Percentiles rank a stretch among this genome's conserved stretches.
These are phyloP conservation scores for Pascua sp. DNA, from an alignment of 1,284 basidiomycete genomes.

Conservation along the genomic window DNA sequence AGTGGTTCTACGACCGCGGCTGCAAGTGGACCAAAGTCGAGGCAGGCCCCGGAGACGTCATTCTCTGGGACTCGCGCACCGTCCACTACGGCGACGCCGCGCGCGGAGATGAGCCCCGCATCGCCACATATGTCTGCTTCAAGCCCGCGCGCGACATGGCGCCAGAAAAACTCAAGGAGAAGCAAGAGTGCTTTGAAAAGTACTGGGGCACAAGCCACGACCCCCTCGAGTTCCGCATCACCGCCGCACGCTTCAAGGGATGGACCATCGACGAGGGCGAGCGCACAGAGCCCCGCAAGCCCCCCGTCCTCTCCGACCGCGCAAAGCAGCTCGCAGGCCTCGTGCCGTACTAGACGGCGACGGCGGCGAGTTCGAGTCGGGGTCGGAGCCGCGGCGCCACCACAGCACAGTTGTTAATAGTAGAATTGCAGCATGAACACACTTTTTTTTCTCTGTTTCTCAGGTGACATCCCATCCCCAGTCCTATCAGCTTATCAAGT, in stretches of 20 bases:
- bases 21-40: conserved; percentile 37
- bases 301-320: conserved; percentile 23
- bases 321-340: conserved; percentile 26
- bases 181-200: conserved; percentile 24
- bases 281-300: conserved; percentile 12
- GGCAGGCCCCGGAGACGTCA: conserved; percentile 36
- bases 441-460: too few species aligned
- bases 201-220: conserved; percentile 33
- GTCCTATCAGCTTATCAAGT: too few species aligned
- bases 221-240: conserved; percentile 33
- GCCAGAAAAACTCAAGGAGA: conserved; percentile 21
- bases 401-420: too few species aligned
- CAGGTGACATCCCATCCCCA: too few species aligned
- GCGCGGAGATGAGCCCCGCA: conserved; percentile 28
- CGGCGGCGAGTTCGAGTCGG: too few species aligned
- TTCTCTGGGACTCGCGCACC: conserved; percentile 35
- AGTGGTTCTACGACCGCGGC: conserved; percentile 41
- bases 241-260: conserved; percentile 4
- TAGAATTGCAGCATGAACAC: too few species aligned
- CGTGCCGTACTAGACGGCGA: conserved; percentile 19
- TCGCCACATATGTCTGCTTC: conserved; percentile 45
- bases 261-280: conserved; percentile 27
- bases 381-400: too few species aligned
- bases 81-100: conserved; percentile 39
- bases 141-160: conserved; percentile 34